Evolutionary conservation across 2,329 filamentous ascomycete genomes (phyloP).

Genomic region (Daldinia sp.): DNA sequence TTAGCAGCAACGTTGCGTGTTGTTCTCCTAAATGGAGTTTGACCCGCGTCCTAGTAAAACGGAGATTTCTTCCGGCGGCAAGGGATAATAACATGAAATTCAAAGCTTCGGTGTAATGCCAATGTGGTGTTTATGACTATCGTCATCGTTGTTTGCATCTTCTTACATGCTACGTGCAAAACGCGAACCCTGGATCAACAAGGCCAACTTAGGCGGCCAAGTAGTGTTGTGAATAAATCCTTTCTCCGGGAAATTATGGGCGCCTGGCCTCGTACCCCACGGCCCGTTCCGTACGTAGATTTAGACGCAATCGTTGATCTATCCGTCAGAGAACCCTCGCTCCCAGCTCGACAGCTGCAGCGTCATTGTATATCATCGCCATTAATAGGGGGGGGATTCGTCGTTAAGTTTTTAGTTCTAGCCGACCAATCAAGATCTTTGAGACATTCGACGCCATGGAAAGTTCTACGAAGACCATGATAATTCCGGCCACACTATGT

Average conservation of each 20-base stretch:
- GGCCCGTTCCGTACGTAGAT: constrained; percentile 34
- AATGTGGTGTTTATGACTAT: constrained; percentile 29
- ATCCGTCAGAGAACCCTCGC: constrained; percentile 11
- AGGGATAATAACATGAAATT: constrained; percentile 23
- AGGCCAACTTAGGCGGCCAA: constrained; percentile 34
- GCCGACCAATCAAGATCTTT: constrained; percentile 28
- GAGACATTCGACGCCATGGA: constrained; percentile 14
- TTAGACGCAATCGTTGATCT: constrained; percentile 3
- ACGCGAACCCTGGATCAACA: constrained; percentile 33
- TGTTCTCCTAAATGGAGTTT: constrained; percentile 17
- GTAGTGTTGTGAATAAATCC: constrained; percentile 30
- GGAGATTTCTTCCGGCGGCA: constrained; percentile 13
- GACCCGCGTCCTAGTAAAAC: constrained; percentile 20
- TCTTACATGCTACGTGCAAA: constrained; percentile 21
- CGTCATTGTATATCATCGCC: constrained; percentile 20
- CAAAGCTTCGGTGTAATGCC: constrained; percentile 11
- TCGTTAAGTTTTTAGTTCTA: constrained; percentile 29
- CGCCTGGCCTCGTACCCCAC: constrained; percentile 29
- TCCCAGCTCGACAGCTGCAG: constrained; percentile 24
- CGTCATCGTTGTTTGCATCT: constrained; percentile 22
- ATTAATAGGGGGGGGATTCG: constrained; percentile 15
- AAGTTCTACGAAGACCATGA: constrained; percentile 28
- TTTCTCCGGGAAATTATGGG: constrained; percentile 29
- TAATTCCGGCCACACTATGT: constrained; percentile 39
- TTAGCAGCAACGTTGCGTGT: constrained; percentile 11